A percentile compares a stretch with the other conserved stretches of the same genome.
phyloP scores from a whole-genome alignment of 1,284 basidiomycete species.

The Schizopora paradoxa region DNA sequence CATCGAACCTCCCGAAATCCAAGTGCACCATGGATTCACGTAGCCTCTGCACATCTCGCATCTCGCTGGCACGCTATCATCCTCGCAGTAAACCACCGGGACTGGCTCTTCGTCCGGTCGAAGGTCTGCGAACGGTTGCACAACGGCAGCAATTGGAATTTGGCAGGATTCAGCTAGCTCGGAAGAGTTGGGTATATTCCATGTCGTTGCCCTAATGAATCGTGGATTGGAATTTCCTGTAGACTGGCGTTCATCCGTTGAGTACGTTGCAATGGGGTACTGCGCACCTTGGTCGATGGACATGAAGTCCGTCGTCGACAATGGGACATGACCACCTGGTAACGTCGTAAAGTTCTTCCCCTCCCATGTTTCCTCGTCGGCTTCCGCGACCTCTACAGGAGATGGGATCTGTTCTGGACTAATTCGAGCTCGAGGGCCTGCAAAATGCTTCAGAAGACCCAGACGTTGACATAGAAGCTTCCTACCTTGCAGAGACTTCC shows the following conservation, averaged over 20 bases:
- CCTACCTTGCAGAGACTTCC: conserved; percentile 58
- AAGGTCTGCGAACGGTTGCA: conserved; percentile 89
- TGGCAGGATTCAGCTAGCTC: conserved; percentile 79
- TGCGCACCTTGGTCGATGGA: conserved; percentile 87
- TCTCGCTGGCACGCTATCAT: conserved; percentile 70
- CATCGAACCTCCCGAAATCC: conserved; percentile 77
- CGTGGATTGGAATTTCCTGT: conserved; percentile 67
- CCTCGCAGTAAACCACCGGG: conserved; percentile 65
- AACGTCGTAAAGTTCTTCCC: conserved; percentile 72
- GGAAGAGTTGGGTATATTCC: conserved; percentile 74
- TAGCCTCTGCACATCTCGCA: conserved; percentile 88
- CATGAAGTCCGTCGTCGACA: conserved; percentile 83
- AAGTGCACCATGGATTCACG: conserved; percentile 93
- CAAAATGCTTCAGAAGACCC: conserved; percentile 2
- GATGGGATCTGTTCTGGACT: conserved; percentile 91
- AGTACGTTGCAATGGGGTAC: background rate
- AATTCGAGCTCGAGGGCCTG: conserved; percentile 78
- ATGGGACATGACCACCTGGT: conserved; percentile 73
- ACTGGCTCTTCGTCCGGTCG: conserved; percentile 79
- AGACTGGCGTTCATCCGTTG: conserved; percentile 3
- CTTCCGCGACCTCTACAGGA: conserved; percentile 78
- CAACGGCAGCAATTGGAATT: conserved; percentile 79
- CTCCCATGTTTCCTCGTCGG: conserved; percentile 83
- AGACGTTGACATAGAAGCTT: background rate
- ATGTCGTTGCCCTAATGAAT: conserved; percentile 62